Evolutionary conservation across 2,329 filamentous ascomycete genomes (phyloP).

Genomic region (Fusarium denticulatum): DNA sequence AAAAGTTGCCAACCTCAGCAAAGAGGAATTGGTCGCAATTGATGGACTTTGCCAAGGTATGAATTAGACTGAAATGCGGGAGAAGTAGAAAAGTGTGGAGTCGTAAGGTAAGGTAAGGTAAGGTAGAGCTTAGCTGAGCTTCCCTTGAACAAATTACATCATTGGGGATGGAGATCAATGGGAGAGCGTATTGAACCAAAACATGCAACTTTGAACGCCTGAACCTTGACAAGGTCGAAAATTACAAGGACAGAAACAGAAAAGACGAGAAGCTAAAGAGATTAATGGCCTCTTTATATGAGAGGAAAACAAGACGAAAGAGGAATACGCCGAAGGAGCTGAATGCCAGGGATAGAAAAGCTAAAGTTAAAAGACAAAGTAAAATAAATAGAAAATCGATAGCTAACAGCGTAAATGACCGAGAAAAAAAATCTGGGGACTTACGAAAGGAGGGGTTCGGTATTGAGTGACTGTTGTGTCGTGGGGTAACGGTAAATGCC

Average conservation of each 20-base stretch:
- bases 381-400: constrained; percentile 1
- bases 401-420: background rate
- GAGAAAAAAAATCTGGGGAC: constrained; percentile 38
- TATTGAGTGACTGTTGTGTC: constrained; percentile 45
- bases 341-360: constrained; percentile 2
- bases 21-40: constrained; percentile 3
- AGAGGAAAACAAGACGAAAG: background rate
- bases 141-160: constrained; percentile 36
- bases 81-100: constrained; percentile 33
- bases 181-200: background rate
- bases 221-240: background rate
- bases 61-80: constrained; percentile 22
- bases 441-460: constrained; percentile 64
- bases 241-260: background rate
- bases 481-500: constrained; percentile 24
- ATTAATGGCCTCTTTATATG: background rate
- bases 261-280: background rate
- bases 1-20: constrained; percentile 1
- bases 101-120: background rate
- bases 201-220: background rate
- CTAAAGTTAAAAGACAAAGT: background rate
- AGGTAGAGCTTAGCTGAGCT: constrained; percentile 33
- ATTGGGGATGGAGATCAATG: constrained; percentile 18
- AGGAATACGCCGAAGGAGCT: constrained; percentile 13
- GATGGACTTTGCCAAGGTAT: constrained; percentile 5